Evolutionary conservation across 495 filamentous ascomycete species (phyloP).

Genomic region (Penicilliopsis zonata): DNA sequence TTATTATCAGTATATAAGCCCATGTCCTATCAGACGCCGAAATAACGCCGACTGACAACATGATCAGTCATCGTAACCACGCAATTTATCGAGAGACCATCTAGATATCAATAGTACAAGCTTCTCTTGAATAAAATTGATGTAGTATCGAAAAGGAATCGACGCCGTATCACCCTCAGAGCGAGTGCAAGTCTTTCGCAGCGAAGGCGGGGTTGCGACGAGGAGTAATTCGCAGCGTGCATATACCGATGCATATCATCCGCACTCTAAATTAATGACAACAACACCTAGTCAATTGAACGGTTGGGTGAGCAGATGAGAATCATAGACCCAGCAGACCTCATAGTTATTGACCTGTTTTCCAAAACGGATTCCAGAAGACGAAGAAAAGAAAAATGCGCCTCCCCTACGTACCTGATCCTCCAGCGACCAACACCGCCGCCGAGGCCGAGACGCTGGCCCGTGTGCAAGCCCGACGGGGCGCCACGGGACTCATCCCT

Average conservation of each 20-base stretch:
- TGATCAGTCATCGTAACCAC: too few species aligned
- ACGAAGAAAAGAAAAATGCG: too few species aligned
- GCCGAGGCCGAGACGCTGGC: conserved; percentile 43
- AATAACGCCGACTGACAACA: too few species aligned
- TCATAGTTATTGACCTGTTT: not conserved
- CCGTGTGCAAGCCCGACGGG: conserved; percentile 50
- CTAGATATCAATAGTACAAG: too few species aligned
- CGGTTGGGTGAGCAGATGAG: too few species aligned
- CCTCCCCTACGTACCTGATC: conserved; percentile 53
- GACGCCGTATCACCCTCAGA: too few species aligned
- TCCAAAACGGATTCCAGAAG: too few species aligned
- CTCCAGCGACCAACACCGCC: conserved; percentile 32
- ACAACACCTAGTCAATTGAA: not conserved
- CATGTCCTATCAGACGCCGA: too few species aligned
- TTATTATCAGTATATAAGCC: too few species aligned
- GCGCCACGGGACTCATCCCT: conserved; percentile 49
- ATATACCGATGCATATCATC: not conserved
- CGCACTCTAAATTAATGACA: not conserved
- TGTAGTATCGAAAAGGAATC: too few species aligned
- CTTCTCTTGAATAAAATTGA: too few species aligned
- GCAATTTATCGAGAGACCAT: too few species aligned
- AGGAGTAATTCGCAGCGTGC: not conserved
- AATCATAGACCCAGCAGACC: not conserved
- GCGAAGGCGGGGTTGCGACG: not conserved
- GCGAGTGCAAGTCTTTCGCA: not conserved